These are phyloP conservation scores for Leishmania amazonensis DNA, from an alignment of 208 protist genomes.

Conservation along the genomic window DNA sequence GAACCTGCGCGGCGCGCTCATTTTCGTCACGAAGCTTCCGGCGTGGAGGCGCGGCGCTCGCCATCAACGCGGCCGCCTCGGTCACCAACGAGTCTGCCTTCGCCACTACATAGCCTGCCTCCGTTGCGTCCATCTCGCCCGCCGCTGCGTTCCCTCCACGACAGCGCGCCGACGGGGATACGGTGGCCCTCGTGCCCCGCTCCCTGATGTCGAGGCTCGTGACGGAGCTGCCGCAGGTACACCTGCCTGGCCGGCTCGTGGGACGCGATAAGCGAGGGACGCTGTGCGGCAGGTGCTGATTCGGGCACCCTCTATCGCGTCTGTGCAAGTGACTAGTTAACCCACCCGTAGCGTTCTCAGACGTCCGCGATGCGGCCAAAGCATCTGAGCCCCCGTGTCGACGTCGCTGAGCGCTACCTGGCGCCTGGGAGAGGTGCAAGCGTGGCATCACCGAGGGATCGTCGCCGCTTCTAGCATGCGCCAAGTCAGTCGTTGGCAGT, in stretches of 20 bases:
- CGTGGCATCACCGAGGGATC: not conserved
- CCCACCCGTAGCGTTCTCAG: not conserved
- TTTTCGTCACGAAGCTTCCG: conserved; percentile 35
- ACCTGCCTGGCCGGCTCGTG: not conserved
- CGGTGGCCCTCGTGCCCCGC: not conserved
- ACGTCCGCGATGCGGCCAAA: too few species aligned
- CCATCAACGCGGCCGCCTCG: conserved; percentile 16
- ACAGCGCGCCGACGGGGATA: not conserved
- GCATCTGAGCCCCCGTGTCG: not conserved
- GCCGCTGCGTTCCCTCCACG: not conserved
- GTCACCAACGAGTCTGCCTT: conserved; percentile 13
- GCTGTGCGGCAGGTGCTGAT: not conserved
- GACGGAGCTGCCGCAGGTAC: conserved; percentile 5
- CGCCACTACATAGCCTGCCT: conserved; percentile 7
- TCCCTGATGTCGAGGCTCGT: not conserved
- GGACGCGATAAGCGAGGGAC: not conserved
- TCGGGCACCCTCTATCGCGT: not conserved
- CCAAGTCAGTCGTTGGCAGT: not conserved
- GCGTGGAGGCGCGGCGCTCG: not conserved
- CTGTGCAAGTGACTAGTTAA: not conserved
- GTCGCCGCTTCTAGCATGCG: not conserved
- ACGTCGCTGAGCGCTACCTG: not conserved
- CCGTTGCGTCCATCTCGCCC: not conserved
- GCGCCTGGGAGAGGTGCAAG: not conserved
- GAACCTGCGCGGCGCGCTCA: conserved; percentile 47